Evolutionary conservation across 2,329 filamentous ascomycete species (phyloP), one percentile per base, ranked within the genome.

Genomic region (Microdochium bolleyi): DNA sequence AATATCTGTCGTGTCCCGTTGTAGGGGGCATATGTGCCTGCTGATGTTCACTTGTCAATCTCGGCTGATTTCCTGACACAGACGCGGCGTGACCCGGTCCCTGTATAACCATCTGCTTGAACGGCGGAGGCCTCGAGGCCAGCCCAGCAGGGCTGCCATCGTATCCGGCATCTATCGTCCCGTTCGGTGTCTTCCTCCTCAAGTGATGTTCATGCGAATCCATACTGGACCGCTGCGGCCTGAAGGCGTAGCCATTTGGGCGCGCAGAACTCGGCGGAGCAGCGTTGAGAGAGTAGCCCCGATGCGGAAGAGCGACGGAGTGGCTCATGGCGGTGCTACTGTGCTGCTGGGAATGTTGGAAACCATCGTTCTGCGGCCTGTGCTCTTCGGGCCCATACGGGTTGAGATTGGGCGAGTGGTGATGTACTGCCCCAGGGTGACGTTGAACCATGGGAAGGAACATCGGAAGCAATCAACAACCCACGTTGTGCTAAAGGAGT

Each of bases 101-200:
- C 2, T 89, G 84, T 25, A 95, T 74, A 21, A 94, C 76, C 65
- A 96, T 83, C 65, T 96, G 91, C 70, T 96, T 96, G 49, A 83
- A 75, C 1, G 89, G 85, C 37, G 88, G 89, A 5, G 87, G 86
- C 37, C 88, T 87, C 34, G 85, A 82, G 10, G 79, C 83, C 61
- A 86, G 82, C 63, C 90, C 87, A 22, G 85, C 78, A 1, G 85
- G 84, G 4, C 88, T 89, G 30, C 88, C 90, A 76, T 97, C 92
- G 64, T 96, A 96, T 11, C 90, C 91, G 52, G 89, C 90, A 58
- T 92, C 87, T 56, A 97, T 80, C 37, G 91, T 96, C n/a, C 92
- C 94, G 63, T 86, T 92, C 3, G 92, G 94, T 9, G 92, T 97
- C 70, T 97, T 97, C 59, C 92, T 83, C 58, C 92, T 84, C 53